These are phyloP conservation scores for Colletotrichum filicis DNA, from an alignment of 2,329 filamentous ascomycete genomes.

Conservation along the genomic window DNA sequence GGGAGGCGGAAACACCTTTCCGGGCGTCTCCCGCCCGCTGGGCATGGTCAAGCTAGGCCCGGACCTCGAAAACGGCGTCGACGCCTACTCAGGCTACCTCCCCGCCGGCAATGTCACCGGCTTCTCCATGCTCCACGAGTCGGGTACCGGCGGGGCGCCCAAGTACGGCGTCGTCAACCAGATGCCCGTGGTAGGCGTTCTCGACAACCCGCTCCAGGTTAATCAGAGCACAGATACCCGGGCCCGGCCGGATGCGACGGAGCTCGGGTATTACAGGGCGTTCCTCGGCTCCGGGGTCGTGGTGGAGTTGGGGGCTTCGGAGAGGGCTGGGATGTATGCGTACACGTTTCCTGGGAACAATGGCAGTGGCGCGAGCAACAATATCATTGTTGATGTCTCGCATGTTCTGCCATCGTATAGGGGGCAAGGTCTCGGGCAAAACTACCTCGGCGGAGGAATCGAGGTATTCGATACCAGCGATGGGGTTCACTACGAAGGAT, in stretches of 20 bases:
- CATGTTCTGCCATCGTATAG: slow-evolving; percentile 73
- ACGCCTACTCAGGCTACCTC: slow-evolving; percentile 65
- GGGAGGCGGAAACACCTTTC: slow-evolving; percentile 61
- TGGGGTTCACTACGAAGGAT: slow-evolving; percentile 64
- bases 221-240: slow-evolving; percentile 63
- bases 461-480: slow-evolving; percentile 56
- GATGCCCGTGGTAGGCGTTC: slow-evolving; percentile 62
- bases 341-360: slow-evolving; percentile 65
- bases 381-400: slow-evolving; percentile 71
- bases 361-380: slow-evolving; percentile 44
- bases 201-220: slow-evolving; percentile 62
- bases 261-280: slow-evolving; percentile 72
- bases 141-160: slow-evolving; percentile 74
- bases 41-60: slow-evolving; percentile 63
- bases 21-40: slow-evolving; percentile 58
- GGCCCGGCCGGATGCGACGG: slow-evolving; percentile 59
- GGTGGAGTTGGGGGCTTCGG: slow-evolving; percentile 67
- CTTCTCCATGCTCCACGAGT: slow-evolving; percentile 74
- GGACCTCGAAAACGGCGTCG: slow-evolving; percentile 58
- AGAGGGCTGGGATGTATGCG: slow-evolving; percentile 68
- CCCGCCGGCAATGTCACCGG: slow-evolving; percentile 64
- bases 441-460: slow-evolving; percentile 70
- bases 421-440: slow-evolving; percentile 69
- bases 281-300: slow-evolving; percentile 64
- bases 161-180: slow-evolving; percentile 76